Conservation (phyloP, 2,329 filamentous ascomycete species). For the Diaporthe helianthi region DNA sequence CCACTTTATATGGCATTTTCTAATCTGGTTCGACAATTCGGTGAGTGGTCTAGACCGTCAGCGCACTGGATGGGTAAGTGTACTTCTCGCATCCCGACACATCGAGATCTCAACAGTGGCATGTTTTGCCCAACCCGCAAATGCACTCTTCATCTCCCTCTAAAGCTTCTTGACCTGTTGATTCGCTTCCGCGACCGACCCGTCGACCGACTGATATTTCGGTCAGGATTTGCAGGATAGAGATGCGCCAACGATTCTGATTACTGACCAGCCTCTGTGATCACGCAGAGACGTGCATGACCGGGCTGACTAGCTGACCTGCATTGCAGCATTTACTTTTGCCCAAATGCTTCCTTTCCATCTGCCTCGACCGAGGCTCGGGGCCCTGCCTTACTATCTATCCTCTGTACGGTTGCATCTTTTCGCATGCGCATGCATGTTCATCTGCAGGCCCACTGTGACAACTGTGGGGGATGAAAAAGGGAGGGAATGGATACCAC, state of each 20-base stretch:
- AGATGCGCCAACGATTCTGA: background rate
- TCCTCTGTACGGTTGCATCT: background rate
- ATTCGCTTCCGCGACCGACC: background rate
- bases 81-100: constrained; percentile 9
- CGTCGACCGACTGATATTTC: background rate
- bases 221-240: background rate
- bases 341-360: background rate
- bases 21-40: constrained; percentile 6
- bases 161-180: background rate
- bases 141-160: background rate
- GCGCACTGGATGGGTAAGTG: constrained; percentile 14
- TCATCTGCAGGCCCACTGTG: background rate
- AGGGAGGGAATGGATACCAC: background rate
- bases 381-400: background rate
- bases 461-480: constrained; percentile 1
- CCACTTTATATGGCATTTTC: constrained; percentile 2
- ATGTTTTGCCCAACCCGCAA: background rate
- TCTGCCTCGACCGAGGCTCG: background rate
- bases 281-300: background rate
- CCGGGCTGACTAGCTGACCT: too few relatives aligned
- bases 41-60: constrained; percentile 5
- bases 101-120: constrained; percentile 22
- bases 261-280: constrained; percentile 3
- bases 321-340: background rate
- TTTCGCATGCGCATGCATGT: background rate